Percentiles rank a stretch among this genome's conserved stretches.
phyloP scores from a whole-genome alignment of 1,284 basidiomycete species.

The Malassezia restricta region DNA sequence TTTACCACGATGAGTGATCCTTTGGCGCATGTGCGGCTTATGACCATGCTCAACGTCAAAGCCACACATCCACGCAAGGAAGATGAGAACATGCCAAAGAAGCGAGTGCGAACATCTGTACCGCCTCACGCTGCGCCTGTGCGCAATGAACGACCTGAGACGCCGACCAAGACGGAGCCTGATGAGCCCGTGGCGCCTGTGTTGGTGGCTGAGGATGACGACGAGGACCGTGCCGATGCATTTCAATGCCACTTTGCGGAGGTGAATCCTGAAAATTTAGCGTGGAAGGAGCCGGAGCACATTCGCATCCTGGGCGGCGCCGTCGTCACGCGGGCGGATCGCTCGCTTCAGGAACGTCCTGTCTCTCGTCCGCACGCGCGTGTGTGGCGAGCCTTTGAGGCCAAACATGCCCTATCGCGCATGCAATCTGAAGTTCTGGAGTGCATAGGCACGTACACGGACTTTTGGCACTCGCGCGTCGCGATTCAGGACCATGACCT shows the following conservation, averaged over 20 bases:
- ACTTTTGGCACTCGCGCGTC: slow-evolving; percentile 29
- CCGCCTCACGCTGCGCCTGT: background rate
- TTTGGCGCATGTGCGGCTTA: slow-evolving; percentile 50
- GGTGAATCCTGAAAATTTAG: slow-evolving; percentile 12
- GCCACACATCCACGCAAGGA: slow-evolving; percentile 49
- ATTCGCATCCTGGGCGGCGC: slow-evolving; percentile 16
- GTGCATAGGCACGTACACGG: slow-evolving; percentile 25
- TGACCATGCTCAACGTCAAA: slow-evolving; percentile 87
- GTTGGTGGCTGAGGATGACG: slow-evolving; percentile 12
- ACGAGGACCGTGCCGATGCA: slow-evolving; percentile 20
- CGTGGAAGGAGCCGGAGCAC: slow-evolving; percentile 16
- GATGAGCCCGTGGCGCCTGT: background rate
- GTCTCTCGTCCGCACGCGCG: slow-evolving; percentile 8
- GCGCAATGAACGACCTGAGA: background rate
- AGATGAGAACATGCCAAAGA: slow-evolving; percentile 1
- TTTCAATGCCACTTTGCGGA: slow-evolving; percentile 26
- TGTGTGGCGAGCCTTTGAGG: slow-evolving; percentile 4
- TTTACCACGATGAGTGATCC: slow-evolving; percentile 5
- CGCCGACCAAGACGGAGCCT: background rate
- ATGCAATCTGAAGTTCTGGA: slow-evolving; percentile 23
- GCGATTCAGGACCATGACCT: slow-evolving; percentile 17
- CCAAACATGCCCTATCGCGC: slow-evolving; percentile 2
- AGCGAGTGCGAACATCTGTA: slow-evolving; percentile 1
- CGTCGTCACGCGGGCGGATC: background rate
- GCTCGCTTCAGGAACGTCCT: background rate